These are phyloP conservation scores for Plasmodium gaboni DNA, from an alignment of 169 alveolate species.

Conservation along the genomic window DNA sequence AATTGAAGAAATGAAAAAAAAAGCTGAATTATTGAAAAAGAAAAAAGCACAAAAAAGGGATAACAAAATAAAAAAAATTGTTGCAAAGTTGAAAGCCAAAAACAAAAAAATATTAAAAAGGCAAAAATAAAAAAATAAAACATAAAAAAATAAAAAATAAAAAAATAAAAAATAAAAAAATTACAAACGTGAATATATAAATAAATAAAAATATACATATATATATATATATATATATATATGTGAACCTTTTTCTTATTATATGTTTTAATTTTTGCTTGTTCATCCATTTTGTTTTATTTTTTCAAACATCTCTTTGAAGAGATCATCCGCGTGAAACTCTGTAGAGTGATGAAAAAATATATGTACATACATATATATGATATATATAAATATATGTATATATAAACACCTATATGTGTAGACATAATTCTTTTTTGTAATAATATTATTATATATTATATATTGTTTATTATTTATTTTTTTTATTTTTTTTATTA, in stretches of 20 bases:
- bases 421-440: neutral
- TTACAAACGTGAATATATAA: no score
- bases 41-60: constrained; percentile 58
- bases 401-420: neutral
- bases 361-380: neutral
- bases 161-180: neutral
- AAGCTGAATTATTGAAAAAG: constrained; percentile 64
- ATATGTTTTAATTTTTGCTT: no score
- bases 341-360: constrained; percentile 9
- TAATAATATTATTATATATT: neutral
- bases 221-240: neutral
- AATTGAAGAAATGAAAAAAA: constrained; percentile 75
- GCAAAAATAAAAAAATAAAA: neutral
- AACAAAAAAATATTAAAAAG: neutral
- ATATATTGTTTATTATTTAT: neutral
- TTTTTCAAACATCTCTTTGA: constrained; percentile 29
- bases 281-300: constrained; percentile 18
- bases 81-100: constrained; percentile 48
- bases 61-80: constrained; percentile 31
- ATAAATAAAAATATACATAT: neutral
- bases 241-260: neutral
- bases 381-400: neutral
- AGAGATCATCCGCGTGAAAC: constrained; percentile 34
- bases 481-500: constrained; percentile 7
- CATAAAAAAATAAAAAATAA: neutral